phyloP scores from a whole-genome alignment of 805 yeast genomes.

The Monosporozyma solicola region DNA sequence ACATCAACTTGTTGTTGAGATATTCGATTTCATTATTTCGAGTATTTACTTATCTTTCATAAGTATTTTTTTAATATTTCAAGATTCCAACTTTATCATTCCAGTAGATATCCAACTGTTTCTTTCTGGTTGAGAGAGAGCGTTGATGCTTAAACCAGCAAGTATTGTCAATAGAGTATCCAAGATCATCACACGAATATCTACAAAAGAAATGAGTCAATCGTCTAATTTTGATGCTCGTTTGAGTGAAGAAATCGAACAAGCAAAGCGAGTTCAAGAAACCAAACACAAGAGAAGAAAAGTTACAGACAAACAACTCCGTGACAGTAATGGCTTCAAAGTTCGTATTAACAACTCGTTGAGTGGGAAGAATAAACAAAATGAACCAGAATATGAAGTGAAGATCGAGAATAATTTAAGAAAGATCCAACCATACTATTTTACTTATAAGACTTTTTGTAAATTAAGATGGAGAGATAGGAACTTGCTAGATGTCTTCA shows the following conservation, averaged over 20 bases:
- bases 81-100: neutral
- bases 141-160: neutral
- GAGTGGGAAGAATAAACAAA: constrained; percentile 42
- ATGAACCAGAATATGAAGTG: constrained; percentile 50
- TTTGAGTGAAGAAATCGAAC: constrained; percentile 9
- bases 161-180: neutral
- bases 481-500: constrained; percentile 71
- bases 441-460: constrained; percentile 83
- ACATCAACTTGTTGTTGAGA: neutral
- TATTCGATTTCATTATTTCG: neutral
- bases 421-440: constrained; percentile 74
- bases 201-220: neutral
- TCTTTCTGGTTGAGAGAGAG: neutral
- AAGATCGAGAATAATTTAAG: constrained; percentile 53
- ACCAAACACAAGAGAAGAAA: constrained; percentile 9
- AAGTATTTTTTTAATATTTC: neutral
- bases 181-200: neutral
- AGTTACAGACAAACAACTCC: constrained; percentile 7
- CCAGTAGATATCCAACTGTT: no score
- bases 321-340: constrained; percentile 28
- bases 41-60: neutral
- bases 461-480: constrained; percentile 84
- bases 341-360: constrained; percentile 20
- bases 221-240: constrained; percentile 8
- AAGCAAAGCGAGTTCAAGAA: constrained; percentile 9